Base-by-base conservation (phyloP, 129 eudicot genomes). In the Arctium minus region DNA sequence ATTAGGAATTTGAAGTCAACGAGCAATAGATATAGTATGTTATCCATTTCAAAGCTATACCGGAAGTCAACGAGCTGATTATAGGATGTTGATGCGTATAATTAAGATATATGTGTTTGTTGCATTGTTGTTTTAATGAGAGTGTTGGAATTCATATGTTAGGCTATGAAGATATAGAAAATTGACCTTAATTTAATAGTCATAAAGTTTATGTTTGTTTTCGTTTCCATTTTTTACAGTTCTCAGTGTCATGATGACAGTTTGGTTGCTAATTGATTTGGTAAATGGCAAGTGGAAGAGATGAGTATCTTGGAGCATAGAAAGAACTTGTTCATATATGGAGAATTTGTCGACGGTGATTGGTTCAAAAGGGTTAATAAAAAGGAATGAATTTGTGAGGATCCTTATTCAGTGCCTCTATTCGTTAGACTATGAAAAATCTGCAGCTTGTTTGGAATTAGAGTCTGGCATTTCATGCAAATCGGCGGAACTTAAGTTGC, bases 371-470 rank as follows among this genome's bases (percentile, higher is more conserved):
- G 94, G 97, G 60, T 73, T 87, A 60, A 88, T 95, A 40, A 95
- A 86, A 87, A 88, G 80, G 86, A 85, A 91, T 74, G 98, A 95
- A 62, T 87, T 95, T 84, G 92, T 92, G 29, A 88, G 97, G 80
- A 76, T 91, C 18, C 90, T 92, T 70, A 87, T 91, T 81, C 98
- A 95, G 84, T 91, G 94, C 81, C 86, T 95, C 36, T 84, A 92
- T 85, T 89, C 94, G 0, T 85, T 95, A 79, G 98, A 96, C 6
- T 92, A 91, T 80, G 82, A 50, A 8, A 91, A 87, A 70, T 87
- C 97, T 13, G 97, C 97, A 4, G 88, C 83, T 82, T 89, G 90
- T 92, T 88, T 95, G 90, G 98, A 95, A 90, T 82, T 79, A 35
- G 98, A 95, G 77, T 93, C 98, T 37, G 86, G 93, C 53, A 84